Base-by-base conservation (phyloP, 2,329 filamentous ascomycete species). In the Pezicula carpinea region DNA sequence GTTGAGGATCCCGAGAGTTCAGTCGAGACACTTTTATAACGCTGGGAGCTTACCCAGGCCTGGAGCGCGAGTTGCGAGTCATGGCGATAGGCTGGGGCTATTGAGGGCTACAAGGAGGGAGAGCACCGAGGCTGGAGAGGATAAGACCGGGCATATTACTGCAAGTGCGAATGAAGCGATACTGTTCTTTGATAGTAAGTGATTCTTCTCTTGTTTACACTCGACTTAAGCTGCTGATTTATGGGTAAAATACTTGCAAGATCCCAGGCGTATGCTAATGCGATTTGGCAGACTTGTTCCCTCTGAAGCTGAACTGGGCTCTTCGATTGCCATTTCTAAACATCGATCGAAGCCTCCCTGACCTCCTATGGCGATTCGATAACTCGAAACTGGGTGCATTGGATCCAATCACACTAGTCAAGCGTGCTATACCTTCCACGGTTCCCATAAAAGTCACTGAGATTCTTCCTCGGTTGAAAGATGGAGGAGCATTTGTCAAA, bases 401-500 rank as follows among this genome's bases (percentile, higher is more conserved):
- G 6, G 77, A 84, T 49, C 79, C 82, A 0, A 60, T 70, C 21
- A 67, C 68, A 26, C 71, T 85, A 15, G 69, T 82, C 13, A 66
- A 77, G 39, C 76, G 76, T 45, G 85, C 83, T 1, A 79, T 89
- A 19, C 86, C 85, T 1, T 64, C 72, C 4, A 74, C 75, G 8
- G 59, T 84, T 2, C 72, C 79, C 1, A 71, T 95, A 40, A 82
- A 84, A 48, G 80, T 96, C 39, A 87, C 83, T 3, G 85, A 95
- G 59, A 84, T 96, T 14, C 66, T 96, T 15, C 90, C 91, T 0
- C 79, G 90, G 3, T 73, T 95, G 22, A 91, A 95, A 59, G 93
- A 99, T 62, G 93, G 93, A 14, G 93, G 93, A 11, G 89, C 89
- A 1, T 97, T 95, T 64, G 83, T 97, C 64, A 96, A 95, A 65